Evolutionary conservation across 768 basidiomycete species (phyloP).

Genomic region (Hygrophoropsis aurantiaca): DNA sequence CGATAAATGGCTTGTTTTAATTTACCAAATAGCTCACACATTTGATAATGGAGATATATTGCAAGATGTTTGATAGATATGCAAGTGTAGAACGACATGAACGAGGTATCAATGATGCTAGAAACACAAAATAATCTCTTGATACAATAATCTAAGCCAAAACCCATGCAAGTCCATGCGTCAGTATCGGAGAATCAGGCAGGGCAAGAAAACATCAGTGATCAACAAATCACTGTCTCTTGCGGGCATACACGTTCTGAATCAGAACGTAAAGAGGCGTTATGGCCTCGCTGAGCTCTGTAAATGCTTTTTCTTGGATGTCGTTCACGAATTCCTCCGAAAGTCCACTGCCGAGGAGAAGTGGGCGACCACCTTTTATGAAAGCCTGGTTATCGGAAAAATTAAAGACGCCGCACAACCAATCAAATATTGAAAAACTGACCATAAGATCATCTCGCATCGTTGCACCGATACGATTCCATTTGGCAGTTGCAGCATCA

Average conservation of each 20-base stretch:
- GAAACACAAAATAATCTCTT: slow-evolving; percentile 17
- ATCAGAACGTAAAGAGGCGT: slow-evolving; percentile 53
- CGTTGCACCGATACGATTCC: slow-evolving; percentile 41
- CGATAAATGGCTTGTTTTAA: too few species aligned
- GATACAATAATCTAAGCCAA: slow-evolving; percentile 21
- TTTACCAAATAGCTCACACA: too few species aligned
- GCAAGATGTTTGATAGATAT: not conserved
- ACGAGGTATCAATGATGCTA: slow-evolving; percentile 8
- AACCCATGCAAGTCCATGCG: slow-evolving; percentile 8
- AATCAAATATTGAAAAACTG: slow-evolving; percentile 12
- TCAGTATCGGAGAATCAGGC: slow-evolving; percentile 1
- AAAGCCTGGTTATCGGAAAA: slow-evolving; percentile 50
- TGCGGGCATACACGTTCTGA: slow-evolving; percentile 58
- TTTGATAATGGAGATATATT: slow-evolving; percentile 1
- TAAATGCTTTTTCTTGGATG: slow-evolving; percentile 49
- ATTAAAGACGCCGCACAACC: slow-evolving; percentile 1
- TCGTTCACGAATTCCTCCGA: slow-evolving; percentile 51
- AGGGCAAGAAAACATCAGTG: slow-evolving; percentile 1
- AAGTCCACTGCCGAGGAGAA: slow-evolving; percentile 65
- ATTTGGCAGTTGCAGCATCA: slow-evolving; percentile 25
- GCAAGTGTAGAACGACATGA: not conserved
- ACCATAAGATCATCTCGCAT: slow-evolving; percentile 66
- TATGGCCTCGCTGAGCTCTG: slow-evolving; percentile 50
- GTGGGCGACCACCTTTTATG: slow-evolving; percentile 61
- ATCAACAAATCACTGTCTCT: slow-evolving; percentile 22